Evolutionary conservation across 768 basidiomycete genomes (phyloP).

Genomic region (Tylopilus sp.): DNA sequence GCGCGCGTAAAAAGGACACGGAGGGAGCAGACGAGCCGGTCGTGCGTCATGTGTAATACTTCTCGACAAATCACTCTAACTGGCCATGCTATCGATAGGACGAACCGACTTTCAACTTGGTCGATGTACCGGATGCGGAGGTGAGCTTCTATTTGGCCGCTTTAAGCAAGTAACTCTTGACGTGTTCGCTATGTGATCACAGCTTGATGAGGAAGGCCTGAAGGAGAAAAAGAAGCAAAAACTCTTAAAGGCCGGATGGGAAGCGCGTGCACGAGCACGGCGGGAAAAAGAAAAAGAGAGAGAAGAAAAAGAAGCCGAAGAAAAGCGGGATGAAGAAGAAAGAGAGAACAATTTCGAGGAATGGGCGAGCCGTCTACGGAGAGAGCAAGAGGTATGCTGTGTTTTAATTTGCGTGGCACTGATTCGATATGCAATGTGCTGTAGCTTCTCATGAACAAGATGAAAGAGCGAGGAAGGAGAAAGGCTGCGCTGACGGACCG

Average conservation of each 20-base stretch:
- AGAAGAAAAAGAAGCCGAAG: slow-evolving; percentile 60
- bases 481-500: slow-evolving; percentile 83
- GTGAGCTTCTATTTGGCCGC: slow-evolving; percentile 35
- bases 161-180: neutral
- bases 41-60: slow-evolving; percentile 28
- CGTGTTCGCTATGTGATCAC: neutral
- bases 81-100: slow-evolving; percentile 43
- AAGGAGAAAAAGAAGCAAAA: slow-evolving; percentile 96
- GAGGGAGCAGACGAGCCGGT: slow-evolving; percentile 64
- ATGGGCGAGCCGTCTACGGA: slow-evolving; percentile 73
- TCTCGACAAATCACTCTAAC: neutral
- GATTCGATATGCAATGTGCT: neutral
- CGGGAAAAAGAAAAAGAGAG: slow-evolving; percentile 86
- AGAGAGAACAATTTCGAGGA: slow-evolving; percentile 63
- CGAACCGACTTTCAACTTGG: slow-evolving; percentile 83
- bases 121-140: slow-evolving; percentile 89
- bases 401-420: neutral
- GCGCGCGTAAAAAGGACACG: slow-evolving; percentile 75
- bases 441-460: slow-evolving; percentile 75
- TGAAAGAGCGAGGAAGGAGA: slow-evolving; percentile 78
- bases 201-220: slow-evolving; percentile 86
- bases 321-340: slow-evolving; percentile 67
- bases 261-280: slow-evolving; percentile 79
- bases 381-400: slow-evolving; percentile 72
- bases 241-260: slow-evolving; percentile 89